phyloP scores from a whole-genome alignment of 352 stramenopile genomes.

The Peronospora farinosa region DNA sequence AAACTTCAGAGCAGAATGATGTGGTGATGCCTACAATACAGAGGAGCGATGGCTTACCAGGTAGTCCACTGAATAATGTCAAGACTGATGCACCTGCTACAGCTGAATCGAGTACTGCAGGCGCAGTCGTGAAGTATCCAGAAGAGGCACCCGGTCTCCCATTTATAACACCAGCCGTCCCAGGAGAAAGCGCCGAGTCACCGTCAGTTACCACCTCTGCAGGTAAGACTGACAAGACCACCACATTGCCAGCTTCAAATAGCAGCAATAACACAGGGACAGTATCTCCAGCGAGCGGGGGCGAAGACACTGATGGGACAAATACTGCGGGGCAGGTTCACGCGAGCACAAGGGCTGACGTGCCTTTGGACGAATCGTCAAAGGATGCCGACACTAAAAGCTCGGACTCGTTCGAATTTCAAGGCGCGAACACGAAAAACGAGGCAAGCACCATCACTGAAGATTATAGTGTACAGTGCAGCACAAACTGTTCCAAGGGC shows the following conservation, averaged over 20 bases:
- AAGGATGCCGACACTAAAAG: neutral
- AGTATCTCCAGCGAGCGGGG: constrained; percentile 1
- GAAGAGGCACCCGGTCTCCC: constrained; percentile 9
- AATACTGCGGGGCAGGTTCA: constrained; percentile 21
- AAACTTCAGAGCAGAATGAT: neutral
- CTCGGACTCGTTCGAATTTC: neutral
- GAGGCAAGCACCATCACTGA: constrained; percentile 13
- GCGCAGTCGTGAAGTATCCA: constrained; percentile 12
- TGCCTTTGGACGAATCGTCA: constrained; percentile 7
- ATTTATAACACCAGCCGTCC: constrained; percentile 3
- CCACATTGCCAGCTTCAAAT: constrained; percentile 9
- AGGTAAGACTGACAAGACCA: neutral
- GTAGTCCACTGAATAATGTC: neutral
- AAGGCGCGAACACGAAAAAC: neutral
- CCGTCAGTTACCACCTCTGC: neutral
- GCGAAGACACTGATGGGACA: constrained; percentile 3
- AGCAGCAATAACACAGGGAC: constrained; percentile 19
- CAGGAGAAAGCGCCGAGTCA: neutral
- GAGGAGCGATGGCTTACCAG: constrained; percentile 3
- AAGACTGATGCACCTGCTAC: constrained; percentile 5
- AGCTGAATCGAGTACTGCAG: constrained; percentile 11
- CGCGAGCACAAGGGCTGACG: constrained; percentile 23
- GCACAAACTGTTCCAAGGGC: neutral
- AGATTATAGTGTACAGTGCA: constrained; percentile 3
- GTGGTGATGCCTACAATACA: constrained; percentile 5